Conservation (phyloP, 1,284 basidiomycete species). For the Microbotryum saponariae region DNA sequence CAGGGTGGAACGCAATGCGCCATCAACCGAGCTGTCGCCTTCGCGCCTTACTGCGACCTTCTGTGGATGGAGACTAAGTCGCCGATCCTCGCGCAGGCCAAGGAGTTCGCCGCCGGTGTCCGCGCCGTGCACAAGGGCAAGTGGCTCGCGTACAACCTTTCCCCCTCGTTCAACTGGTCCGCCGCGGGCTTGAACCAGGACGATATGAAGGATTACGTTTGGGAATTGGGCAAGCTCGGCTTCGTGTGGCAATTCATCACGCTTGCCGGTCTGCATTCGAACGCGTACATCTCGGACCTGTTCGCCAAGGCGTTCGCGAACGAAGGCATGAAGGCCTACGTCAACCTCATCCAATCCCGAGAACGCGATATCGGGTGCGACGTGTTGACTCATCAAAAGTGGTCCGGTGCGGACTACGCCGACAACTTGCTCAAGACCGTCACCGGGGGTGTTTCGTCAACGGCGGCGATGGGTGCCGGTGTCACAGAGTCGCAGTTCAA, state of each 20-base stretch:
- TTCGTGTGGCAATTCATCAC: conserved; percentile 99
- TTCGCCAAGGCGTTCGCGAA: conserved; percentile 81
- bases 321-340: conserved; percentile 85
- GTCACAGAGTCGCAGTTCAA: conserved; percentile 50
- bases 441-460: conserved; percentile 73
- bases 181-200: conserved; percentile 76
- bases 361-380: conserved; percentile 88
- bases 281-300: conserved; percentile 89
- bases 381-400: conserved; percentile 79
- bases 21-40: conserved; percentile 83
- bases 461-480: conserved; percentile 68
- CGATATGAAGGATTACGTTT: conserved; percentile 86
- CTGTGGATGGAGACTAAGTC: conserved; percentile 93
- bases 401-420: conserved; percentile 32
- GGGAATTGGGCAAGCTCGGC: conserved; percentile 85
- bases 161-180: conserved; percentile 48
- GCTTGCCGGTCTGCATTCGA: conserved; percentile 94
- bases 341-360: conserved; percentile 71
- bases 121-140: conserved; percentile 69
- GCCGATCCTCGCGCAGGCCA: conserved; percentile 88
- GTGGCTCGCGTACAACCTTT: conserved; percentile 88
- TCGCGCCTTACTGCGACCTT: conserved; percentile 52
- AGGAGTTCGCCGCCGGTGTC: conserved; percentile 84
- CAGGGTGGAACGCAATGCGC: conserved; percentile 94
- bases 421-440: conserved; percentile 44